phyloP scores from a whole-genome alignment of 192 early-diverging fungal genomes.

The Backusella tuberculispora region DNA sequence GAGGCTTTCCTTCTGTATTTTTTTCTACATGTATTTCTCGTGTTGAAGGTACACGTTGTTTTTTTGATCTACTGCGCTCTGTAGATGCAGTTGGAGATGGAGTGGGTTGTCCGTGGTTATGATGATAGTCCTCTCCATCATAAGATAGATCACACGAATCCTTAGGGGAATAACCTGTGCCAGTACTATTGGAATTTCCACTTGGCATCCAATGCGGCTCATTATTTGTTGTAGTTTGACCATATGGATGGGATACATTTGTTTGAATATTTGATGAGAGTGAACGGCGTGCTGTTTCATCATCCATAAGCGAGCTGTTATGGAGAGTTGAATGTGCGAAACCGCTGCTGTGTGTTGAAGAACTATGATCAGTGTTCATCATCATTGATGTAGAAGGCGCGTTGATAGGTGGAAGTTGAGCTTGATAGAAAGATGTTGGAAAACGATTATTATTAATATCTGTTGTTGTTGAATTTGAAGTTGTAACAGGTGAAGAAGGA shows the following conservation, averaged over 20 bases:
- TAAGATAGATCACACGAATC: conserved; percentile 17
- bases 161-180: conserved; percentile 6
- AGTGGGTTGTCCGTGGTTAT: conserved; percentile 13
- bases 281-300: background rate
- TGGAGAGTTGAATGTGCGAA: background rate
- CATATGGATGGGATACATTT: conserved; percentile 4
- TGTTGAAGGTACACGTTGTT: conserved; percentile 8
- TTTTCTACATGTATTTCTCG: conserved; percentile 38
- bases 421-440: background rate
- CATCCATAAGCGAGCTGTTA: background rate
- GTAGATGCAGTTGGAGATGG: conserved; percentile 12
- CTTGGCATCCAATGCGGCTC: background rate
- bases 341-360: background rate
- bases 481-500: conserved; percentile 7
- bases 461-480: background rate
- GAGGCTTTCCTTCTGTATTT: conserved; percentile 60
- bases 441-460: background rate
- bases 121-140: conserved; percentile 18
- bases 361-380: background rate
- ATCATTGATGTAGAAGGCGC: background rate
- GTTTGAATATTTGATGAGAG: background rate
- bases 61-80: conserved; percentile 22
- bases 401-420: conserved; percentile 23
- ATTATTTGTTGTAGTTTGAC: background rate
- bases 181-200: background rate